A percentile compares a stretch with the other conserved stretches of the same genome.
Conservation (phyloP, 2,329 filamentous ascomycete species). For the Colletotrichum falcatum region DNA sequence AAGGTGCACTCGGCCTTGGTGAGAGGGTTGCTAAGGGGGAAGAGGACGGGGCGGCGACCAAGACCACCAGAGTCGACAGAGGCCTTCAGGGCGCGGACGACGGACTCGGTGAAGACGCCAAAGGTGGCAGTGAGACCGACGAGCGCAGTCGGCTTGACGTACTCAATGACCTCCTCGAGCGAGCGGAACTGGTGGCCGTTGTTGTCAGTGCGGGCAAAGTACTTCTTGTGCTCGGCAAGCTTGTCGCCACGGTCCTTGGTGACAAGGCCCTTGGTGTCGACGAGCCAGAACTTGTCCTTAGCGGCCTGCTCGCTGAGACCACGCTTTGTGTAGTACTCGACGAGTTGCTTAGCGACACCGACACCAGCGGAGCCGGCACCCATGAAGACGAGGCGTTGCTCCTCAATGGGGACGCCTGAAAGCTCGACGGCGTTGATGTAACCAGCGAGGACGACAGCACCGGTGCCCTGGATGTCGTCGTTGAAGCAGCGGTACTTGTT, state of each 20-base stretch:
- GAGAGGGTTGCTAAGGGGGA: conserved; percentile 95
- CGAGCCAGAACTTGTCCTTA: conserved; percentile 93
- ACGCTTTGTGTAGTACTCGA: conserved; percentile 95
- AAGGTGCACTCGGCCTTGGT: conserved; percentile 98
- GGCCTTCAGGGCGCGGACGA: conserved; percentile 77
- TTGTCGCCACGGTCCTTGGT: conserved; percentile 93
- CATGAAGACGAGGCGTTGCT: conserved; percentile 96
- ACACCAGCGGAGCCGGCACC: conserved; percentile 96
- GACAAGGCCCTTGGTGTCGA: conserved; percentile 96
- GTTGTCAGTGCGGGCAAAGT: conserved; percentile 75
- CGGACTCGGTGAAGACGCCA: conserved; percentile 90
- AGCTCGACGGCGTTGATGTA: conserved; percentile 82
- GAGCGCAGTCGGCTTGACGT: conserved; percentile 93
- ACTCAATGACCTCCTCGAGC: conserved; percentile 91
- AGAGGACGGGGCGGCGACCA: conserved; percentile 88
- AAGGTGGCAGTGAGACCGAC: conserved; percentile 95
- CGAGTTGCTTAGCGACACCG: conserved; percentile 97
- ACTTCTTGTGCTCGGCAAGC: conserved; percentile 89
- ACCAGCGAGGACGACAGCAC: conserved; percentile 89
- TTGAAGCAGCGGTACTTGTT: conserved; percentile 96
- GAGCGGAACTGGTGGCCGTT: conserved; percentile 78
- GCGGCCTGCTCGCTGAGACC: conserved; percentile 90
- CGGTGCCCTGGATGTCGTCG: conserved; percentile 97
- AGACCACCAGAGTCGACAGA: conserved; percentile 72
- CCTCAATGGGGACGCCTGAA: conserved; percentile 85